phyloP scores from a whole-genome alignment of 164 flowering plant genomes.

The Piper betle region DNA sequence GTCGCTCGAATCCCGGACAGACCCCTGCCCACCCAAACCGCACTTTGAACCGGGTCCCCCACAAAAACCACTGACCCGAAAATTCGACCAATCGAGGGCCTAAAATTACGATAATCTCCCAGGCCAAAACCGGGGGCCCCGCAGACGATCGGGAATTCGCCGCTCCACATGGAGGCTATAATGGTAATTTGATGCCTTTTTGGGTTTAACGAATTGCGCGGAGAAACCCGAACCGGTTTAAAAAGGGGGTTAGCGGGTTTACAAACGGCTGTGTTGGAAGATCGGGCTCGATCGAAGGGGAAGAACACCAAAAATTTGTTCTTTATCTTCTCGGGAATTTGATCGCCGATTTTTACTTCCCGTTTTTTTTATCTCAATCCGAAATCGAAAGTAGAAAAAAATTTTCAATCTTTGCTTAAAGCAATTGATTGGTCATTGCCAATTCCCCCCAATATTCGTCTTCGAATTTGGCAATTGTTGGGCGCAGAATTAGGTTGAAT shows the following conservation, averaged over 20 bases:
- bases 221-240: not conserved
- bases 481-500: not conserved
- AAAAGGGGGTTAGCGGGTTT: not conserved
- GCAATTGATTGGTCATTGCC: not conserved
- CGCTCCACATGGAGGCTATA: too few relatives aligned
- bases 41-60: not conserved
- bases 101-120: too few relatives aligned
- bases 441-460: not conserved
- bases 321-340: not conserved
- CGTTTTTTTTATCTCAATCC: not conserved
- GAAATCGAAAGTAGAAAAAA: not conserved
- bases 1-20: not conserved
- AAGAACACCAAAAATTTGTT: not conserved
- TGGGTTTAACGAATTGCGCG: too few relatives aligned
- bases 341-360: not conserved
- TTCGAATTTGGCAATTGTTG: too few relatives aligned
- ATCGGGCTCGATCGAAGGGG: not conserved
- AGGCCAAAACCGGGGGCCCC: too few relatives aligned
- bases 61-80: not conserved
- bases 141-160: too few relatives aligned
- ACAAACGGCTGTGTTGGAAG: not conserved
- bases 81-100: too few relatives aligned
- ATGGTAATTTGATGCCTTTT: too few relatives aligned
- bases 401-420: not conserved
- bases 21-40: too few relatives aligned